Conservation (phyloP, 352 stramenopile genomes). For the Elongisporangium anandrum region DNA sequence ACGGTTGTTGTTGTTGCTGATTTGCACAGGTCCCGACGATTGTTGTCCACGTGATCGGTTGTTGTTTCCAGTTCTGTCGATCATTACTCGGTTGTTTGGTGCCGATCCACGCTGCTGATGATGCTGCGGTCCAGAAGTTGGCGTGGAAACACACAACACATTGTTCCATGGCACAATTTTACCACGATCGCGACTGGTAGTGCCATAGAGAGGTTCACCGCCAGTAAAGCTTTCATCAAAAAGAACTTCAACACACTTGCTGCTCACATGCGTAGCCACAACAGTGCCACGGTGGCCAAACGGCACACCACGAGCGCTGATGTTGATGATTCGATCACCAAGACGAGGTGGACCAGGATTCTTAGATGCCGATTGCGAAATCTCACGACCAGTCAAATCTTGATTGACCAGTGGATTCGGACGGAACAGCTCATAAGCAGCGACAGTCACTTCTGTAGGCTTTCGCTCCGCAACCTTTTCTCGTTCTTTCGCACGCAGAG, state of each 20-base stretch:
- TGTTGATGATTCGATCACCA: conserved; percentile 97
- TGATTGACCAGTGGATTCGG: conserved; percentile 75
- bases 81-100: conserved; percentile 3
- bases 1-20: conserved; percentile 5
- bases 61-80: conserved; percentile 10
- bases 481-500: conserved; percentile 58
- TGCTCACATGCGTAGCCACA: conserved; percentile 95
- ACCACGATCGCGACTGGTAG: conserved; percentile 92
- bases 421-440: conserved; percentile 59
- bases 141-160: conserved; percentile 62
- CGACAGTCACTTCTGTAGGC: conserved; percentile 10
- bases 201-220: conserved; percentile 93
- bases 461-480: conserved; percentile 35
- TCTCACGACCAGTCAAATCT: conserved; percentile 65
- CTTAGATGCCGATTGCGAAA: conserved; percentile 48
- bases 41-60: conserved; percentile 9
- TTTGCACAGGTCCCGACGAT: not conserved
- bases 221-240: conserved; percentile 97
- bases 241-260: conserved; percentile 97
- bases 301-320: conserved; percentile 92
- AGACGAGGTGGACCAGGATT: conserved; percentile 84
- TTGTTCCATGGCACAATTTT: conserved; percentile 95
- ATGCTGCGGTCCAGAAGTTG: conserved; percentile 13
- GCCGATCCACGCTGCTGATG: conserved; percentile 1
- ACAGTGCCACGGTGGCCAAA: conserved; percentile 98